phyloP scores from a whole-genome alignment of 768 basidiomycete genomes.

The Naganishia onofrii region DNA sequence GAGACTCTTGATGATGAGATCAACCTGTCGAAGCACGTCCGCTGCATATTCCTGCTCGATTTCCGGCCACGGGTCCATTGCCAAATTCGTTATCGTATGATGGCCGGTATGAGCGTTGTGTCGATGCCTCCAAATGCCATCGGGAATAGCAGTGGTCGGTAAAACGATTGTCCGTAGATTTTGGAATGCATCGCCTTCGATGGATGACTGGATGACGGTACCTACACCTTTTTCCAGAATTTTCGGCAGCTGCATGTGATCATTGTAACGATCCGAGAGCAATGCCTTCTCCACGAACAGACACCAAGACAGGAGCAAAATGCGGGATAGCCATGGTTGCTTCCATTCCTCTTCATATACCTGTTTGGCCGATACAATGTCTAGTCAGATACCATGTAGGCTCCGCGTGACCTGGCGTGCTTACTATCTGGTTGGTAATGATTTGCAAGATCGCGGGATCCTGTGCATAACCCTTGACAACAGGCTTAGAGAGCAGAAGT shows the following conservation, averaged over 20 bases:
- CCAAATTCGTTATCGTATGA: background rate
- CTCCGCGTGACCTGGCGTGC: background rate
- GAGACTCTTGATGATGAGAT: conserved; percentile 26
- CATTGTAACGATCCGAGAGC: conserved; percentile 18
- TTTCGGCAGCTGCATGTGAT: conserved; percentile 3
- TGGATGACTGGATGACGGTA: conserved; percentile 13
- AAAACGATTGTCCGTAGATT: conserved; percentile 26
- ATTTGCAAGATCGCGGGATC: conserved; percentile 24
- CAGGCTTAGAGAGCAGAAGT: background rate
- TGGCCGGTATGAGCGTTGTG: background rate
- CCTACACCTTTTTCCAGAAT: conserved; percentile 21
- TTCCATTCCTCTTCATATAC: conserved; percentile 25
- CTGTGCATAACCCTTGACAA: conserved; percentile 12
- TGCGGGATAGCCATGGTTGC: conserved; percentile 26
- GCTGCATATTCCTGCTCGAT: conserved; percentile 29
- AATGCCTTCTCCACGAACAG: conserved; percentile 29
- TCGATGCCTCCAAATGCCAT: conserved; percentile 22
- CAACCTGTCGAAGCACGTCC: conserved; percentile 25
- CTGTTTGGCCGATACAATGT: background rate
- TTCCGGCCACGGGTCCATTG: conserved; percentile 30
- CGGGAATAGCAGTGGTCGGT: conserved; percentile 16
- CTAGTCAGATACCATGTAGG: background rate
- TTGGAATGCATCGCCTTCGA: conserved; percentile 27
- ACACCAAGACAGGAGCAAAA: conserved; percentile 26
- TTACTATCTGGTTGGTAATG: conserved; percentile 27